Conservation (phyloP, 1,284 basidiomycete species). For the Cryptococcus amylolentus region DNA sequence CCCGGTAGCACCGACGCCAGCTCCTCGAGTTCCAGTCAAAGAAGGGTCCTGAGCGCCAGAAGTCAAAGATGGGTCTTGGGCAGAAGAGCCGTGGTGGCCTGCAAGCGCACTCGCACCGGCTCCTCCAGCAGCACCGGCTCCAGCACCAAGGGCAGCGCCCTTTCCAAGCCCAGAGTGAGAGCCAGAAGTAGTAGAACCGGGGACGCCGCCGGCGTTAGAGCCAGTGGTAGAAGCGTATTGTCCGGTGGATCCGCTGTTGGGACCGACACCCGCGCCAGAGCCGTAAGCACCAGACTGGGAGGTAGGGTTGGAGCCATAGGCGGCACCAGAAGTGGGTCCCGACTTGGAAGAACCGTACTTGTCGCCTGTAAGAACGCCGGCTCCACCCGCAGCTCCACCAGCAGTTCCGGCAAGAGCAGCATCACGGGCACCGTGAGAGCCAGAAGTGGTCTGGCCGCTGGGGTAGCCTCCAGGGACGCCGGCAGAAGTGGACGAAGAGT, state of each 20-base stretch:
- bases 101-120: conserved; percentile 1
- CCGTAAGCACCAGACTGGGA: conserved; percentile 7
- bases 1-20: neutral
- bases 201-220: neutral
- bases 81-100: conserved; percentile 1
- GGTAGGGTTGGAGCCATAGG: conserved; percentile 4
- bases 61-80: neutral
- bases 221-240: conserved; percentile 12
- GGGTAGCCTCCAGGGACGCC: neutral
- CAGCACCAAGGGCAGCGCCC: conserved; percentile 5
- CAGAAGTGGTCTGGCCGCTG: neutral
- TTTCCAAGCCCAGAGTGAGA: neutral
- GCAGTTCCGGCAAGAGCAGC: conserved; percentile 22
- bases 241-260: conserved; percentile 18
- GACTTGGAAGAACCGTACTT: neutral
- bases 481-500: neutral
- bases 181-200: no score
- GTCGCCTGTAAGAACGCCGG: conserved; percentile 16
- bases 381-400: conserved; percentile 5
- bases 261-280: conserved; percentile 16
- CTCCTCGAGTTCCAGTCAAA: neutral
- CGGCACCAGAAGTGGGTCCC: conserved; percentile 5
- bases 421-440: conserved; percentile 12
- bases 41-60: neutral
- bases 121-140: conserved; percentile 8